Conservation (phyloP, 495 filamentous ascomycete species). For the Apodospora peruviana region DNA sequence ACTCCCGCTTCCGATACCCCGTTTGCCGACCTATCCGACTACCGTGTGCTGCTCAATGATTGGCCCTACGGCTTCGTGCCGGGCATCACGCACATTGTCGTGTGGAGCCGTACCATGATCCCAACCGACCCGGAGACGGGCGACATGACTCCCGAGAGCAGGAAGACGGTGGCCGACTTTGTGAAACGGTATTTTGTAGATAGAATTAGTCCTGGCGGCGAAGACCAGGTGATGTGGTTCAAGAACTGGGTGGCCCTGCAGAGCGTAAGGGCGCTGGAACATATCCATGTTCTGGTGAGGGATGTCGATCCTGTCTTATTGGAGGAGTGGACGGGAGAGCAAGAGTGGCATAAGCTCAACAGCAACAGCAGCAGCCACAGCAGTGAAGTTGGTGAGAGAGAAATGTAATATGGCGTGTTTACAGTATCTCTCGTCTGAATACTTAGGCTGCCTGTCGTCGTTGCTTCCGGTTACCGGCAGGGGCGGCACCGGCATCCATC, state of each 20-base stretch:
- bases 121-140: slow-evolving; percentile 53
- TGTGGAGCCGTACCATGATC: slow-evolving; percentile 58
- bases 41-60: slow-evolving; percentile 75
- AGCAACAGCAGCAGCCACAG: neutral
- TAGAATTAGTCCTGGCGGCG: slow-evolving; percentile 43
- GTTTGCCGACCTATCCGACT: slow-evolving; percentile 66
- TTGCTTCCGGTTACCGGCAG: slow-evolving; percentile 46
- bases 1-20: slow-evolving; percentile 47
- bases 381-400: slow-evolving; percentile 1
- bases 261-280: slow-evolving; percentile 77
- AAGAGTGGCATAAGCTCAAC: slow-evolving; percentile 32
- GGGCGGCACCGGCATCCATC: slow-evolving; percentile 21
- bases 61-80: slow-evolving; percentile 80
- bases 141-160: slow-evolving; percentile 65
- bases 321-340: slow-evolving; percentile 52
- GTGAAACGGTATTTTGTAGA: slow-evolving; percentile 61
- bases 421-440: neutral
- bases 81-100: slow-evolving; percentile 67
- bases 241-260: slow-evolving; percentile 91
- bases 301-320: slow-evolving; percentile 56
- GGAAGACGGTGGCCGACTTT: slow-evolving; percentile 58
- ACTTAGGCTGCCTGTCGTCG: slow-evolving; percentile 32
- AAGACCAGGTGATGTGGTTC: slow-evolving; percentile 75
- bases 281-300: slow-evolving; percentile 54
- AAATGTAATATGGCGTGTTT: neutral